Percentiles rank a stretch among this genome's conserved stretches.
Evolutionary conservation across 1,284 basidiomycete genomes (phyloP).

Genomic region (Tranzscheliella williamsii): DNA sequence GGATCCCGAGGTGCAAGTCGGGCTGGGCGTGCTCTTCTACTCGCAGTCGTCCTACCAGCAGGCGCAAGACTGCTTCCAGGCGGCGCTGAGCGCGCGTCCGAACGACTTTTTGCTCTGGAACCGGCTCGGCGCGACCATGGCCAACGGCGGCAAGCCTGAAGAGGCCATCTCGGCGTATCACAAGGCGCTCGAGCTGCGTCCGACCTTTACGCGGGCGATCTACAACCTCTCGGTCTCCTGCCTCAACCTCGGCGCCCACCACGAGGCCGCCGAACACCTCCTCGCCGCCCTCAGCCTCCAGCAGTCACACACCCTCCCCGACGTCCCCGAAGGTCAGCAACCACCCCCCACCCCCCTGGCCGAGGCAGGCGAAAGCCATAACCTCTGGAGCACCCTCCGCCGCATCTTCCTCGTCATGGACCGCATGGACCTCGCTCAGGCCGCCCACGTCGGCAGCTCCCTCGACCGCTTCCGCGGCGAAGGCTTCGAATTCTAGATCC

Average conservation of each 20-base stretch:
- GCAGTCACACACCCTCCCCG: conserved; percentile 62
- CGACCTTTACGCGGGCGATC: conserved; percentile 94
- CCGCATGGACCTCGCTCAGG: conserved; percentile 65
- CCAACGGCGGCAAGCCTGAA: conserved; percentile 89
- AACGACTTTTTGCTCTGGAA: conserved; percentile 97
- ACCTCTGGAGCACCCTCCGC: conserved; percentile 89
- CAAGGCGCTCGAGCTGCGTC: conserved; percentile 87
- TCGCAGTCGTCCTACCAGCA: conserved; percentile 76
- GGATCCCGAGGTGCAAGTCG: conserved; percentile 91
- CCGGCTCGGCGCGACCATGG: conserved; percentile 87
- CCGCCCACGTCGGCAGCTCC: conserved; percentile 64
- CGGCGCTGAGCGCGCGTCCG: conserved; percentile 77
- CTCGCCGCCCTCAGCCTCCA: conserved; percentile 86
- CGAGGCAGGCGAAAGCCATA: conserved; percentile 61
- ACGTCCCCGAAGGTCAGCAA: conserved; percentile 46
- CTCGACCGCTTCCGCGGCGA: conserved; percentile 75
- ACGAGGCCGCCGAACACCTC: conserved; percentile 96
- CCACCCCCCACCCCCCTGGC: conserved; percentile 42
- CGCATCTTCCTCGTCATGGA: conserved; percentile 67
- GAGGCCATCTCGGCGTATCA: conserved; percentile 93
- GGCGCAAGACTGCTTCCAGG: conserved; percentile 87
- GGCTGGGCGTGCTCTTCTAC: conserved; percentile 90
- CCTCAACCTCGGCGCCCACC: conserved; percentile 92
- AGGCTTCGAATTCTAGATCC: conserved; percentile 77
- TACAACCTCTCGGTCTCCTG: conserved; percentile 98